phyloP scores from a whole-genome alignment of 768 basidiomycete species.

The Tulasnella sp. region DNA sequence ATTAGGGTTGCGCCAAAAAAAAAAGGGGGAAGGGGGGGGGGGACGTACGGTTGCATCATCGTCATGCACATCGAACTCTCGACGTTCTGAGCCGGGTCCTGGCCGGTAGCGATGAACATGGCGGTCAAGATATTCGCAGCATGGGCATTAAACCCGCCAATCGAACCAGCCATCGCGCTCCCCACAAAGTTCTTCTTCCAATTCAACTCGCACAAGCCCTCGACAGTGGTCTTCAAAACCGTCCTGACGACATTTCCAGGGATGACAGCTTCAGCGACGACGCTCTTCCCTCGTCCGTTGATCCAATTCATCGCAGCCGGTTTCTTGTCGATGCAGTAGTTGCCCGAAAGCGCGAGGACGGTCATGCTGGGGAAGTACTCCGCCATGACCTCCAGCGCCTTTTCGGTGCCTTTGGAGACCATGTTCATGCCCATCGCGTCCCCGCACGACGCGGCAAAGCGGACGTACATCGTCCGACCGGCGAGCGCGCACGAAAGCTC shows the following conservation, averaged over 20 bases:
- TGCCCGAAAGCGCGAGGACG: conserved; percentile 84
- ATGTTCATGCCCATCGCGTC: conserved; percentile 99
- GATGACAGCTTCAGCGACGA: conserved; percentile 91
- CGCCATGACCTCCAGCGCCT: conserved; percentile 74
- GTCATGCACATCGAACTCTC: conserved; percentile 99
- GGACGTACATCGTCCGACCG: conserved; percentile 84
- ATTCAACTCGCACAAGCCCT: conserved; percentile 81
- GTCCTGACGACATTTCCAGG: conserved; percentile 80
- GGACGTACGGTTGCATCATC: conserved; percentile 90
- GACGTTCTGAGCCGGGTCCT: conserved; percentile 98
- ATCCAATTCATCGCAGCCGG: conserved; percentile 99
- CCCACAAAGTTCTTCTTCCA: conserved; percentile 96
- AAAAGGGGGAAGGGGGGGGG: neutral
- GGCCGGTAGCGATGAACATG: conserved; percentile 90
- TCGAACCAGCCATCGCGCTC: conserved; percentile 93
- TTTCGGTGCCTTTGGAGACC: conserved; percentile 97
- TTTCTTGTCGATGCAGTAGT: conserved; percentile 99
- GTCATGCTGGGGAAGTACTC: conserved; percentile 83
- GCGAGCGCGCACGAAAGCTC: conserved; percentile 83
- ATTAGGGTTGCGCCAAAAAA: neutral
- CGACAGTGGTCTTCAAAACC: conserved; percentile 96
- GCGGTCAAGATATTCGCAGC: conserved; percentile 96
- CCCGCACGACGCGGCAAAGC: conserved; percentile 90
- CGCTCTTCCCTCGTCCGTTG: conserved; percentile 94
- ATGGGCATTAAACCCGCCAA: conserved; percentile 98